A percentile compares a stretch with the other conserved stretches of the same genome.
These are phyloP conservation scores for Mesostigma viride DNA, from an alignment of 139 green algal species.

Conservation along the genomic window DNA sequence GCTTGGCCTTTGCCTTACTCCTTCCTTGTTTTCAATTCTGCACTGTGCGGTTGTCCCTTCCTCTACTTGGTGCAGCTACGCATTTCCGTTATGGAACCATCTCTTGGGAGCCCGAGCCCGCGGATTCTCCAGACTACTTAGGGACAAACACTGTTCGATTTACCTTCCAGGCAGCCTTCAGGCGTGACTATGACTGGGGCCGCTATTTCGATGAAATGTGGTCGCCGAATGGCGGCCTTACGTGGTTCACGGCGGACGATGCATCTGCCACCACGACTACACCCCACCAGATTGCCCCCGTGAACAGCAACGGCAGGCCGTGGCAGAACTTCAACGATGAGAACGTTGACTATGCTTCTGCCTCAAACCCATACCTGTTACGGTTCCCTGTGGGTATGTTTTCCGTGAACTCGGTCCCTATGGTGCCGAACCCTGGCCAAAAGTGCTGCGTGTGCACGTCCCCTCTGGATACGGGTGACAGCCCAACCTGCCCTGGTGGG, in stretches of 20 bases:
- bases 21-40: too few relatives aligned
- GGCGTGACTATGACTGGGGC: conserved; percentile 28
- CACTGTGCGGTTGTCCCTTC: too few relatives aligned
- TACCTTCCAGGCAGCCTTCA: conserved; percentile 19
- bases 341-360: neutral
- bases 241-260: too few relatives aligned
- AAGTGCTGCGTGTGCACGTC: neutral
- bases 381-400: neutral
- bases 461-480: conserved; percentile 2
- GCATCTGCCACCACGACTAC: too few relatives aligned
- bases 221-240: conserved; percentile 12
- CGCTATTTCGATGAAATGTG: conserved; percentile 28
- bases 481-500: neutral
- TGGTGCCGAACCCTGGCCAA: neutral
- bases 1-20: too few relatives aligned
- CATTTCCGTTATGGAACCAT: conserved; percentile 18
- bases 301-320: too few relatives aligned
- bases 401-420: neutral
- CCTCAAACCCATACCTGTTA: neutral
- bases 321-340: too few relatives aligned
- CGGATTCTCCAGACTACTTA: neutral
- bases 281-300: too few relatives aligned
- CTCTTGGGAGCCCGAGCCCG: neutral
- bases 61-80: too few relatives aligned
- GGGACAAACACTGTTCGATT: conserved; percentile 14